Base-by-base conservation (phyloP, 2,329 filamentous ascomycete genomes). In the Bipolaris oryzae region DNA sequence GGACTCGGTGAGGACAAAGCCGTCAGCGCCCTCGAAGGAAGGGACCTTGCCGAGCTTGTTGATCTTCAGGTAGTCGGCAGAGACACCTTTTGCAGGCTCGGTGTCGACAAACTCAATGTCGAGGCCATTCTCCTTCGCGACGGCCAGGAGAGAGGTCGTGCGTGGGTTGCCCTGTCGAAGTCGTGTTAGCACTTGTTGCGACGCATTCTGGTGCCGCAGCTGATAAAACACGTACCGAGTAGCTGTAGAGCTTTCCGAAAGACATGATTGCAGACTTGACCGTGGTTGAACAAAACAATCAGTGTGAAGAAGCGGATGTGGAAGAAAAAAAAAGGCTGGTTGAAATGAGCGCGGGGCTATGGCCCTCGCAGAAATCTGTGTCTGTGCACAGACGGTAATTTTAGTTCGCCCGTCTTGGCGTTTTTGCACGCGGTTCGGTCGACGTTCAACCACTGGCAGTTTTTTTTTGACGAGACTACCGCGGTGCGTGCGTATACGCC, bases 241-340 rank as follows among this genome's bases (percentile, higher is more conserved):
- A 87, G 78, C 89, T 90, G 87, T 95, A 98, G 77, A 99, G 87
- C 85, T 96, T 99, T 84, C 95, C 95, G 87, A 99, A 98, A 78
- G 91, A 85, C 90, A 96, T 96, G 80, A 86, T 91, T 83, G 78
- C 75, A 62, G 59, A 63, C 57, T 63, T 50, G 51, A 57, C 61
- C 58, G 59, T 62, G 52, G 58, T 52, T 62, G 61, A 62, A 64
- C 56, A 62, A 61, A 52, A 69, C 71, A 75, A 72, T 67, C 71
- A 72, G 64, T 59, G 57, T 38, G 60, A 54, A 58, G 61, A 63
- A 55, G 58, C 53, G 62, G 64, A 57, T 47, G 64, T 62, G 57
- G 55, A 53, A 55, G 59, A 58, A 53, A 57, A 63, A 59, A 69
- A 73, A 68, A 67, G 60, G 55, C 47, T 63, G 68, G 62, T 67